Percentiles rank a stretch among this genome's conserved stretches.
phyloP scores from a whole-genome alignment of 768 basidiomycete genomes.

The Rhodotorula toruloides region DNA sequence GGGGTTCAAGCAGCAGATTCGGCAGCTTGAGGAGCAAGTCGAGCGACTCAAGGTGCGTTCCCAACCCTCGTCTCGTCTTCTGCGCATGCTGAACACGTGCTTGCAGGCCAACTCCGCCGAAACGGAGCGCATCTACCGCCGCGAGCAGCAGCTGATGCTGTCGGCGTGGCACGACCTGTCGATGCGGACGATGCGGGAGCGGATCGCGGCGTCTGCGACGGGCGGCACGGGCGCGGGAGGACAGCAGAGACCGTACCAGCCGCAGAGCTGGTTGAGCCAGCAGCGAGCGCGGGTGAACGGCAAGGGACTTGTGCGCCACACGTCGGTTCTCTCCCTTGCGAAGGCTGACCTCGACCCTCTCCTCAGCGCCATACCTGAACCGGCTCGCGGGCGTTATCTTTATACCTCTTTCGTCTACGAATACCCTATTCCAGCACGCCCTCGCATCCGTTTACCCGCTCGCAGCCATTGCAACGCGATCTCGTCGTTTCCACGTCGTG shows the following conservation, averaged over 20 bases:
- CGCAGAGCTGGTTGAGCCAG: conserved; percentile 34
- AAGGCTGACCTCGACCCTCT: background rate
- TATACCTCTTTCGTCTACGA: background rate
- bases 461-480: no score
- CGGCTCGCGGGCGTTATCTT: background rate
- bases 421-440: no score
- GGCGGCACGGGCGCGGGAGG: background rate
- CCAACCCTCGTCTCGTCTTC: background rate
- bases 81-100: no score
- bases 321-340: background rate
- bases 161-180: conserved; percentile 67
- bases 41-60: conserved; percentile 48
- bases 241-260: conserved; percentile 18
- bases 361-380: background rate
- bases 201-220: background rate
- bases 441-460: background rate
- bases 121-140: conserved; percentile 58
- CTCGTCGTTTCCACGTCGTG: no score
- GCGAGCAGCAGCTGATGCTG: conserved; percentile 77
- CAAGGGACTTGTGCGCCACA: conserved; percentile 16
- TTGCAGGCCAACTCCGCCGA: conserved; percentile 50
- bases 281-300: conserved; percentile 22
- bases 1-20: conserved; percentile 61
- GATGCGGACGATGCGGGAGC: conserved; percentile 46
- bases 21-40: conserved; percentile 62